These are phyloP conservation scores for Begonia masoniana DNA, from an alignment of 306 rosid species.

Conservation along the genomic window DNA sequence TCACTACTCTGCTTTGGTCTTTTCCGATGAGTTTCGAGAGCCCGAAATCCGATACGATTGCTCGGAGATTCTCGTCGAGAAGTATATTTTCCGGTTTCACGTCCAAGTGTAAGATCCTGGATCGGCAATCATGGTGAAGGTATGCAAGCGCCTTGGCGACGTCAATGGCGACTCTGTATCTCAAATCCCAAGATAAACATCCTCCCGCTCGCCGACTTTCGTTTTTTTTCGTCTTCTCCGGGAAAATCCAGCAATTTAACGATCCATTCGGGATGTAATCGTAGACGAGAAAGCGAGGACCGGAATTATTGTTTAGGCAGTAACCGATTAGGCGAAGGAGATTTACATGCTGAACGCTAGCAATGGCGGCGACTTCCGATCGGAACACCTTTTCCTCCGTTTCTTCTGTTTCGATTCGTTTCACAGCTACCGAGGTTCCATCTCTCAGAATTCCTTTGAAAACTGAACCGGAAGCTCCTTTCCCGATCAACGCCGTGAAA, in stretches of 20 bases:
- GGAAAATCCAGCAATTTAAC: constrained; percentile 73
- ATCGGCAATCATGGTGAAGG: constrained; percentile 79
- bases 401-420: constrained; percentile 43
- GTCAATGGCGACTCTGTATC: constrained; percentile 59
- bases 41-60: constrained; percentile 63
- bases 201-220: constrained; percentile 22
- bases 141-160: constrained; percentile 70
- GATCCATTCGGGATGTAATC: constrained; percentile 71
- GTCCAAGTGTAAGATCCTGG: constrained; percentile 65
- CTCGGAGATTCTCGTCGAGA: constrained; percentile 50
- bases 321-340: constrained; percentile 69
- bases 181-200: constrained; percentile 53
- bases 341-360: constrained; percentile 71
- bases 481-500: constrained; percentile 46
- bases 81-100: constrained; percentile 92
- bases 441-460: constrained; percentile 71
- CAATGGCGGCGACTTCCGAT: constrained; percentile 89
- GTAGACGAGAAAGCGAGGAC: constrained; percentile 61
- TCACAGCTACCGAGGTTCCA: constrained; percentile 76
- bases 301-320: constrained; percentile 26
- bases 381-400: constrained; percentile 61
- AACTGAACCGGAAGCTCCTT: constrained; percentile 67
- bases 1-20: constrained; percentile 54
- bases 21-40: constrained; percentile 64
- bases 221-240: constrained; percentile 4